A percentile compares a stretch with the other conserved stretches of the same genome.
Evolutionary conservation across 23 red algal species (phyloP).

Genomic region (Cyanidioschyzon merolae): DNA sequence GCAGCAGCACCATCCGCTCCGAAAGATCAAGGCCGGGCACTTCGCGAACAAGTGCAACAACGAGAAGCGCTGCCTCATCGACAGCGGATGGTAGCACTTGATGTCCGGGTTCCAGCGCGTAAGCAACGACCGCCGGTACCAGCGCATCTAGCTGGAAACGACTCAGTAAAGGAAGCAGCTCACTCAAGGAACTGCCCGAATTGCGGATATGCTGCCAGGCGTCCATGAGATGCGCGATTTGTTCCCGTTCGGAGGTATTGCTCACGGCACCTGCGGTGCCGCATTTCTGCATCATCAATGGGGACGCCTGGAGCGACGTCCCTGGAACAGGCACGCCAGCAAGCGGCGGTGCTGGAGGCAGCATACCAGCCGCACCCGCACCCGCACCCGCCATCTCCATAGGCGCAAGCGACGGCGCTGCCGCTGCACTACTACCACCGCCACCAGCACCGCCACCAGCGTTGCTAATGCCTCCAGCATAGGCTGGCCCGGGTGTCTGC

Average conservation of each 20-base stretch:
- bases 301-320: not conserved
- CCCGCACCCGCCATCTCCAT: no score
- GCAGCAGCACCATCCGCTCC: slow-evolving; percentile 11
- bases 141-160: not conserved
- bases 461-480: no score
- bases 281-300: not conserved
- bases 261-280: slow-evolving; percentile 19
- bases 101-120: not conserved
- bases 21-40: not conserved
- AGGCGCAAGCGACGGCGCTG: no score
- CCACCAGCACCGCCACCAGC: no score
- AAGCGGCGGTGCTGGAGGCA: not conserved
- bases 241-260: slow-evolving; percentile 22
- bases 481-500: not conserved
- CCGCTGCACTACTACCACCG: no score
- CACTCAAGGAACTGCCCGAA: not conserved
- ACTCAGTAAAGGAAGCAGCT: not conserved
- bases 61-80: slow-evolving; percentile 24
- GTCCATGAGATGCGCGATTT: slow-evolving; percentile 17
- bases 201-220: slow-evolving; percentile 38
- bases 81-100: slow-evolving; percentile 22
- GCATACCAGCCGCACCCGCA: no score
- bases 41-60: slow-evolving; percentile 18
- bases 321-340: not conserved
- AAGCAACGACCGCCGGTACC: not conserved